phyloP scores from a whole-genome alignment of 306 rosid genomes.

The Begonia masoniana region DNA sequence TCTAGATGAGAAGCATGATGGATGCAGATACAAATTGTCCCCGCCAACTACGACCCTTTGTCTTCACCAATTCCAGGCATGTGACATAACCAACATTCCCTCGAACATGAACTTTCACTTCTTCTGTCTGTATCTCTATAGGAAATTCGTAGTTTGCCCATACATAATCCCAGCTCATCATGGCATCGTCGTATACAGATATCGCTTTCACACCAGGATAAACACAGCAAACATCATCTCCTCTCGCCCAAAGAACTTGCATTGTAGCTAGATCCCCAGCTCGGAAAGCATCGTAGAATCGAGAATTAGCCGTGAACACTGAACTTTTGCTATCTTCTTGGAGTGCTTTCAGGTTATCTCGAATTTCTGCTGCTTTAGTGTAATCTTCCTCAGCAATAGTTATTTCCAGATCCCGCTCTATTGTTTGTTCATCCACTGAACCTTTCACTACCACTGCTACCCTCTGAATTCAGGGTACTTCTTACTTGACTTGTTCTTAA shows the following conservation, averaged over 20 bases:
- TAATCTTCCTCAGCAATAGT: conserved; percentile 83
- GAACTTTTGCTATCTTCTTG: conserved; percentile 12
- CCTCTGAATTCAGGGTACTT: conserved; percentile 10
- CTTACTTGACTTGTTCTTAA: conserved; percentile 27
- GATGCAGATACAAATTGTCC: too few relatives aligned
- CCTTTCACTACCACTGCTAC: too few relatives aligned
- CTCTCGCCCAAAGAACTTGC: conserved; percentile 74
- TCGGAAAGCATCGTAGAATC: conserved; percentile 57
- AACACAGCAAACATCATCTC: conserved; percentile 58
- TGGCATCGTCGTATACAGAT: conserved; percentile 62
- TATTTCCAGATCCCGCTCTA: conserved; percentile 47
- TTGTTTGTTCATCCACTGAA: conserved; percentile 3
- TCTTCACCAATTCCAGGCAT: conserved; percentile 61
- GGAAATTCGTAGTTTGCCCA: conserved; percentile 97
- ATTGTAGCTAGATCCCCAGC: conserved; percentile 34
- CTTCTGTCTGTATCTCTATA: too few relatives aligned
- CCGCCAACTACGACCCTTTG: too few relatives aligned
- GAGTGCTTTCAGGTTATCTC: conserved; percentile 23
- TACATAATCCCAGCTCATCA: conserved; percentile 77
- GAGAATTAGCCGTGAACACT: conserved; percentile 44
- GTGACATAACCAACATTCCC: conserved; percentile 74
- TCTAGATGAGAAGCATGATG: too few relatives aligned
- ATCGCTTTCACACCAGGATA: conserved; percentile 80
- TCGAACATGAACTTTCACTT: conserved; percentile 50
- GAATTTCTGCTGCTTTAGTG: conserved; percentile 39